Conservation (phyloP, 768 basidiomycete genomes). For the Russula lepida region DNA sequence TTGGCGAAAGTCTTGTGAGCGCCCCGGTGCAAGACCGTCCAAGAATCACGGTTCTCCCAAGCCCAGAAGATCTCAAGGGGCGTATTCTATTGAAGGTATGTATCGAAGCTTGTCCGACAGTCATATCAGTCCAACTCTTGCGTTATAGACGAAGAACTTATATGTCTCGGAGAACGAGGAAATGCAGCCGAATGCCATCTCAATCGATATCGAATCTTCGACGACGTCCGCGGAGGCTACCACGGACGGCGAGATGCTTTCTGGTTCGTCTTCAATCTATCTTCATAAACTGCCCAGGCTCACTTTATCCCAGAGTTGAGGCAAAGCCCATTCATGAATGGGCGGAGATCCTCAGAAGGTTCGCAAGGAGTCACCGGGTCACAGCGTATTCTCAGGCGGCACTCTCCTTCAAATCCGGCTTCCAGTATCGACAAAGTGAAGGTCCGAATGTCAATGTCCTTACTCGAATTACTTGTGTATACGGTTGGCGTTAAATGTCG, state of each 20-base stretch:
- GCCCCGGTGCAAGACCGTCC: constrained; percentile 40
- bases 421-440: constrained; percentile 30
- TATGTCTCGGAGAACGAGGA: constrained; percentile 39
- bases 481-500: constrained; percentile 93
- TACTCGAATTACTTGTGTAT: constrained; percentile 78
- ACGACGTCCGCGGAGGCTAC: constrained; percentile 31
- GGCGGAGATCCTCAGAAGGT: constrained; percentile 25
- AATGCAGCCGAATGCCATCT: constrained; percentile 28
- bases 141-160: constrained; percentile 65
- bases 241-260: constrained; percentile 26
- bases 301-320: constrained; percentile 18
- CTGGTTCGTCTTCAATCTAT: constrained; percentile 4
- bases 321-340: constrained; percentile 22
- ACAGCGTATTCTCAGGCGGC: constrained; percentile 31
- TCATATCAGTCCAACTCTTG: neutral
- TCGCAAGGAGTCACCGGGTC: constrained; percentile 35
- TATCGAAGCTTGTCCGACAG: neutral
- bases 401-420: constrained; percentile 12
- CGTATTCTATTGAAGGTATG: constrained; percentile 77
- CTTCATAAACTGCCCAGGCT: neutral
- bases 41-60: constrained; percentile 55
- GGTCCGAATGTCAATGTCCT: constrained; percentile 62
- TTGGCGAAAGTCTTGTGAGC: constrained; percentile 47
- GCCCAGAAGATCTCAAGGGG: constrained; percentile 73
- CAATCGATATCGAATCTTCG: constrained; percentile 36